Percentiles rank a stretch among this genome's conserved stretches.
These are phyloP conservation scores for Epichloe uncinata DNA, from an alignment of 2,329 filamentous ascomycete species.

Conservation along the genomic window DNA sequence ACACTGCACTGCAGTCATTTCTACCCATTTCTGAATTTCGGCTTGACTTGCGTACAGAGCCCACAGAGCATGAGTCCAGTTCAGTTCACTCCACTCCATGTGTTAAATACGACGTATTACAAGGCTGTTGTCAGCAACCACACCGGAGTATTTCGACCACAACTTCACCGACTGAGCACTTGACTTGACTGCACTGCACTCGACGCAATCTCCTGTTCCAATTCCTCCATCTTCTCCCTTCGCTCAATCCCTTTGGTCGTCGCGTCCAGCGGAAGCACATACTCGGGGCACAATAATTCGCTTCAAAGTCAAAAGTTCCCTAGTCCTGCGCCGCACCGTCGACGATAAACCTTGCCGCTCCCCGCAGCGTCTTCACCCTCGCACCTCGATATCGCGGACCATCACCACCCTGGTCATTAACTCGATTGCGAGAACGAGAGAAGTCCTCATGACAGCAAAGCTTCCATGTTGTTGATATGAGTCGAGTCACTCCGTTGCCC, in stretches of 20 bases:
- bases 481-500: not conserved
- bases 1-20: too few relatives aligned
- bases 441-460: not conserved
- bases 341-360: not conserved
- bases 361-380: not conserved
- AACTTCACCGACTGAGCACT: not conserved
- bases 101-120: not conserved
- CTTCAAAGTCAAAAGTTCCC: not conserved
- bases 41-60: too few relatives aligned
- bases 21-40: too few relatives aligned
- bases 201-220: not conserved
- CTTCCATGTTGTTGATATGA: not conserved
- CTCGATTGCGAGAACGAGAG: not conserved
- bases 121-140: not conserved
- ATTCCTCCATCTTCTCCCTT: not conserved
- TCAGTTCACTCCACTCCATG: too few relatives aligned
- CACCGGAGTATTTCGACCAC: not conserved
- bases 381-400: not conserved
- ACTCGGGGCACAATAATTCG: not conserved
- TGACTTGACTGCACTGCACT: not conserved
- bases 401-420: not conserved
- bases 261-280: not conserved
- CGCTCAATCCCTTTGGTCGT: not conserved
- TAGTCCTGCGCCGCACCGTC: not conserved
- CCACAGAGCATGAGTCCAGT: too few relatives aligned